phyloP scores from a whole-genome alignment of 2,329 filamentous ascomycete genomes.

The Neopestalotiopsis sp. region DNA sequence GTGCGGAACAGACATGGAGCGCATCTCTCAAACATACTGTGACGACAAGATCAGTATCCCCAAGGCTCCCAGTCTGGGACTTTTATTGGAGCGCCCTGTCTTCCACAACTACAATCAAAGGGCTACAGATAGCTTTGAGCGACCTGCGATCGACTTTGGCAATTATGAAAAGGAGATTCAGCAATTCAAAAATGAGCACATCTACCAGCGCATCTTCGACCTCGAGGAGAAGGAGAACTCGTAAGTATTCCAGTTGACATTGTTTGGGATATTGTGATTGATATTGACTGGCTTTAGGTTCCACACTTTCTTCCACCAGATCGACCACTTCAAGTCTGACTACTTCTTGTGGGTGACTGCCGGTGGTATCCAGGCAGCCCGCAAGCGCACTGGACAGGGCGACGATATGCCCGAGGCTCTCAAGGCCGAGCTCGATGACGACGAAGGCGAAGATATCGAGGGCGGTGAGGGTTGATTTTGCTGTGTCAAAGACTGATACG shows the following conservation, averaged over 20 bases:
- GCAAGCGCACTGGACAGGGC: conserved; percentile 48
- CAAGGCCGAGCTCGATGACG: conserved; percentile 53
- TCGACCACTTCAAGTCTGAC: conserved; percentile 74
- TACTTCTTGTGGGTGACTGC: conserved; percentile 79
- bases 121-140: conserved; percentile 65
- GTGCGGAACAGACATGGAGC: conserved; percentile 75
- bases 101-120: conserved; percentile 88
- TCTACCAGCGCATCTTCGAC: conserved; percentile 89
- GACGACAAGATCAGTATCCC: conserved; percentile 81
- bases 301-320: conserved; percentile 78
- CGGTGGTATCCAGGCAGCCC: conserved; percentile 67
- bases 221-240: conserved; percentile 87
- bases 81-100: conserved; percentile 88
- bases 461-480: conserved; percentile 33
- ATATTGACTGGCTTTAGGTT: conserved; percentile 56
- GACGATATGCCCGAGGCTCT: conserved; percentile 46
- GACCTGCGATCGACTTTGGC: conserved; percentile 76
- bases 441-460: conserved; percentile 49
- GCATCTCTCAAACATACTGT: conserved; percentile 77
- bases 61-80: conserved; percentile 87
- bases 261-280: conserved; percentile 18
- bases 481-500: too few relatives aligned
- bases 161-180: conserved; percentile 80
- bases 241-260: conserved; percentile 57
- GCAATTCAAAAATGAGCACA: conserved; percentile 89